A percentile compares a stretch with the other conserved stretches of the same genome.
Evolutionary conservation across 1,139 yeast genomes (phyloP).

Genomic region (Hansenula sp.): DNA sequence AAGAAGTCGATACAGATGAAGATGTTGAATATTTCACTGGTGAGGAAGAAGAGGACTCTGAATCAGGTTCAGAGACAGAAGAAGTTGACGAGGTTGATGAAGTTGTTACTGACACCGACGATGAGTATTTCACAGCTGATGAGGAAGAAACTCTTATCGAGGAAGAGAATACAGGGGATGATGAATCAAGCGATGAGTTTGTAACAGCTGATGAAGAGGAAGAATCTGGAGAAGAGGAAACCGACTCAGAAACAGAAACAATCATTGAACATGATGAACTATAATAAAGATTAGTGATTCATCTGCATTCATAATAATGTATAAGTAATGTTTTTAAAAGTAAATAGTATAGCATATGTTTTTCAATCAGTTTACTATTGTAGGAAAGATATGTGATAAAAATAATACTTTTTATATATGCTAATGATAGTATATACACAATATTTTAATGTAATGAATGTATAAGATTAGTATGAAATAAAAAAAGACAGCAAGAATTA

Average conservation of each 20-base stretch:
- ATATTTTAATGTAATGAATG: no score
- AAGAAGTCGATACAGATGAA: background rate
- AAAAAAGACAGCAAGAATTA: no score
- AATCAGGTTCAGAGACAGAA: conserved; percentile 1
- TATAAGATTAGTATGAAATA: no score
- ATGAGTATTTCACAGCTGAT: background rate
- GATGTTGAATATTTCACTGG: background rate
- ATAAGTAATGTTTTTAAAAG: no score
- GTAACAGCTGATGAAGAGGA: background rate
- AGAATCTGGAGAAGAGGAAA: conserved; percentile 1
- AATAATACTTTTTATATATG: no score
- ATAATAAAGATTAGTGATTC: conserved; percentile 1
- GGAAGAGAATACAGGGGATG: conserved; percentile 3
- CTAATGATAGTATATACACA: no score
- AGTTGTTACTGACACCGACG: no score
- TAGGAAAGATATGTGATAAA: no score
- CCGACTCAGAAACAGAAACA: background rate
- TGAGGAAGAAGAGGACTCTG: background rate
- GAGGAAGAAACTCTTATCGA: conserved; percentile 2
- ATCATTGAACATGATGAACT: conserved; percentile 7
- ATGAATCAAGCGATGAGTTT: conserved; percentile 4
- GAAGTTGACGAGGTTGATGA: background rate
- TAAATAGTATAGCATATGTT: no score
- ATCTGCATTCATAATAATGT: background rate
- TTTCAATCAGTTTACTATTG: no score